phyloP scores from a whole-genome alignment of 2,329 filamentous ascomycete species.

The Fusarium nematophilum region DNA sequence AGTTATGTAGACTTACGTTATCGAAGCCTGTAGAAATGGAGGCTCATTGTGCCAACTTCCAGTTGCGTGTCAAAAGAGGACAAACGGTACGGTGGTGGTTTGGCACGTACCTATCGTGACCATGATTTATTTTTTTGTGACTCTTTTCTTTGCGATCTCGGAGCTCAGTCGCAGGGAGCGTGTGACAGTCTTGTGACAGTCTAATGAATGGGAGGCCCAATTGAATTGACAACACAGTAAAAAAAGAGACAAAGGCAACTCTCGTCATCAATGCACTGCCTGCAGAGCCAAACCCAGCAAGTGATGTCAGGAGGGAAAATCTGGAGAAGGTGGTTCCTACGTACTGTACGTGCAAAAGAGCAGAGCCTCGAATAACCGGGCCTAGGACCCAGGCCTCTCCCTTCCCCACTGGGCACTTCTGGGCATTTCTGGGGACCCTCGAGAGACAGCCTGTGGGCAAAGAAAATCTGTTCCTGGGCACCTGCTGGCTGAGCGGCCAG shows the following conservation, averaged over 20 bases:
- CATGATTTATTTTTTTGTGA: background rate
- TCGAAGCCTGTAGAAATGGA: conserved; percentile 26
- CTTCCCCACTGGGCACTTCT: conserved; percentile 33
- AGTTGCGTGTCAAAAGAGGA: conserved; percentile 16
- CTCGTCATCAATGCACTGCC: conserved; percentile 20
- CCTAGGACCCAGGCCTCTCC: conserved; percentile 32
- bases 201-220: background rate
- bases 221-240: conserved; percentile 5
- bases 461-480: conserved; percentile 41
- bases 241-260: conserved; percentile 17
- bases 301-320: conserved; percentile 38
- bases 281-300: conserved; percentile 17
- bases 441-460: background rate
- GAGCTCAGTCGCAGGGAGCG: background rate
- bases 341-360: conserved; percentile 24
- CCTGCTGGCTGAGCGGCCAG: conserved; percentile 42
- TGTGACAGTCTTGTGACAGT: background rate
- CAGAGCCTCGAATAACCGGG: conserved; percentile 52
- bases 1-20: conserved; percentile 38
- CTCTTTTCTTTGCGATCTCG: background rate
- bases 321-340: conserved; percentile 32
- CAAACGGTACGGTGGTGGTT: background rate
- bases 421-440: conserved; percentile 17
- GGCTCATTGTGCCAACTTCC: conserved; percentile 22
- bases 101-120: background rate